These are phyloP conservation scores for Aspergillus phoenicis DNA, from an alignment of 2,329 filamentous ascomycete genomes.

Conservation along the genomic window DNA sequence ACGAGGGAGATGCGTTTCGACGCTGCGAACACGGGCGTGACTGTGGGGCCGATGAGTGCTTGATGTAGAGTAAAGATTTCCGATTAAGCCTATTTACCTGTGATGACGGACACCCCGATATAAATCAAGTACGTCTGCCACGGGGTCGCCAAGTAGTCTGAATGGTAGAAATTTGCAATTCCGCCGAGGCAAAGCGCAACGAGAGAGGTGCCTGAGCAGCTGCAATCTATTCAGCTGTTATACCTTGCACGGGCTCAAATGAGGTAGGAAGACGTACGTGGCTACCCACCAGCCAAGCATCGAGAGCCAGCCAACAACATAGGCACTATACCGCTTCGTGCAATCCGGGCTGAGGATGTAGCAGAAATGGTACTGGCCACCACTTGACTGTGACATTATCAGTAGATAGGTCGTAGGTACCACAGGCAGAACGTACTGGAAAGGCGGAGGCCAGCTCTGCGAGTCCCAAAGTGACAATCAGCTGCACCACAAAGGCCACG, in stretches of 20 bases:
- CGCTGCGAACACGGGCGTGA: conserved; percentile 17
- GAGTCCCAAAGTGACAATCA: conserved; percentile 27
- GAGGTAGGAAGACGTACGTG: neutral
- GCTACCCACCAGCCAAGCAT: conserved; percentile 22
- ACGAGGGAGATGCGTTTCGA: conserved; percentile 6
- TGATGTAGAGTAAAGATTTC: neutral
- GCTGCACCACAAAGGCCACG: conserved; percentile 24
- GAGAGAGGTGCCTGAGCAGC: conserved; percentile 15
- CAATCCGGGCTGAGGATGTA: conserved; percentile 21
- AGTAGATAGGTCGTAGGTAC: neutral
- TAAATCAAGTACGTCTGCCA: conserved; percentile 26
- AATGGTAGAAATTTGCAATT: conserved; percentile 19
- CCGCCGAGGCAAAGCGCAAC: conserved; percentile 13
- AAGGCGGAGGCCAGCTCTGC: conserved; percentile 31
- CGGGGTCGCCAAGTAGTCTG: conserved; percentile 16
- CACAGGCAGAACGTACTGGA: conserved; percentile 13
- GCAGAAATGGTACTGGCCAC: conserved; percentile 28
- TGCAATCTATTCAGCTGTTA: neutral
- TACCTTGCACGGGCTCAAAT: too few relatives aligned
- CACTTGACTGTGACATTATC: neutral
- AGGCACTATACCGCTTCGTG: conserved; percentile 16
- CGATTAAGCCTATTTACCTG: conserved; percentile 7
- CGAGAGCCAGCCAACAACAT: conserved; percentile 24
- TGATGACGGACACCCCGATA: conserved; percentile 11
- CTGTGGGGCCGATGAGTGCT: neutral